Conservation (phyloP, 352 stramenopile species). For the Globisporangium nodosum region DNA sequence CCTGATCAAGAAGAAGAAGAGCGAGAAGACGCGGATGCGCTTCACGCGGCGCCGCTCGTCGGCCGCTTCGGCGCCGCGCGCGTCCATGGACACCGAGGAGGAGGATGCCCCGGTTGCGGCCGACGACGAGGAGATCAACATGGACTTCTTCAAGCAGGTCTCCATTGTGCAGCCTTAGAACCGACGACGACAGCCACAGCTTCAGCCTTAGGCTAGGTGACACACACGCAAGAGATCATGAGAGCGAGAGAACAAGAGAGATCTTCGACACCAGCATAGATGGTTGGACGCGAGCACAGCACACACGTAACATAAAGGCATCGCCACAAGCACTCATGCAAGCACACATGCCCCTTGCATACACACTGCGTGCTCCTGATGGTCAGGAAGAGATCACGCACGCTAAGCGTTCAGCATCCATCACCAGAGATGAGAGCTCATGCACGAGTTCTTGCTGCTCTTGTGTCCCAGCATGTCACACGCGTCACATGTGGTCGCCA, state of each 20-base stretch:
- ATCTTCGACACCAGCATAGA: neutral
- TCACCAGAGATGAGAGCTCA: neutral
- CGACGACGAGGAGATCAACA: constrained; percentile 59
- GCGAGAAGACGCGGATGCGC: constrained; percentile 23
- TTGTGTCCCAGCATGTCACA: neutral
- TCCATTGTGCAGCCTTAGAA: constrained; percentile 19
- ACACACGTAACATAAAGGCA: too few relatives aligned
- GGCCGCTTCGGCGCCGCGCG: constrained; percentile 7
- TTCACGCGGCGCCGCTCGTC: constrained; percentile 29
- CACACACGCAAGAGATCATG: neutral
- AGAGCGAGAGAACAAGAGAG: constrained; percentile 1
- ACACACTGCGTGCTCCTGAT: too few relatives aligned
- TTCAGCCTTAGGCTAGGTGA: too few relatives aligned
- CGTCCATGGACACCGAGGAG: constrained; percentile 23
- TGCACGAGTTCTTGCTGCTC: neutral
- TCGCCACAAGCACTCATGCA: too few relatives aligned
- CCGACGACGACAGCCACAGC: neutral
- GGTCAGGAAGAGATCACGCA: too few relatives aligned
- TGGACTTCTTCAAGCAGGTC: constrained; percentile 71
- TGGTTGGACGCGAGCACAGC: too few relatives aligned
- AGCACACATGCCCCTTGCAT: too few relatives aligned
- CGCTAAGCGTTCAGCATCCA: too few relatives aligned
- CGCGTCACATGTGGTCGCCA: neutral
- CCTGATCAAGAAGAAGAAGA: constrained; percentile 22
- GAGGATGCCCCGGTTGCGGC: constrained; percentile 18